These are phyloP conservation scores for Tylopilus sp. DNA, from an alignment of 768 basidiomycete genomes.

Conservation along the genomic window DNA sequence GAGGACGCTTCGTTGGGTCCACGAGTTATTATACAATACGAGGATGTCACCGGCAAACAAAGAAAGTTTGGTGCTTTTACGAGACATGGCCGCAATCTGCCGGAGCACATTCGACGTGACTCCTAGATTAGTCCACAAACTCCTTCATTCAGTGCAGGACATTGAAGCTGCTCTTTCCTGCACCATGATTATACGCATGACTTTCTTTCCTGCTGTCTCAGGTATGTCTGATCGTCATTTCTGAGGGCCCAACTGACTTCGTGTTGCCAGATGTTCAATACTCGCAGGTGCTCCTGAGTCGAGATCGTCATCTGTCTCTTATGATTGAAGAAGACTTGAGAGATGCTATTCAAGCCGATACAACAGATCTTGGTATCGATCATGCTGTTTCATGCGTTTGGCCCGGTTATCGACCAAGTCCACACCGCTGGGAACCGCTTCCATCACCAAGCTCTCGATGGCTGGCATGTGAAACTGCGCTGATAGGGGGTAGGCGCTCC, in stretches of 20 bases:
- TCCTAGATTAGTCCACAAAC: background rate
- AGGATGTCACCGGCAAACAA: constrained; percentile 4
- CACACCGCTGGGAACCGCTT: constrained; percentile 16
- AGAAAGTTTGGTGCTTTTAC: constrained; percentile 23
- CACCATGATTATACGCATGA: constrained; percentile 27
- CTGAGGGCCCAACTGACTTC: background rate
- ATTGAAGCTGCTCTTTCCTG: constrained; percentile 23
- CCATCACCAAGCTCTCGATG: constrained; percentile 18
- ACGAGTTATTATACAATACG: constrained; percentile 27
- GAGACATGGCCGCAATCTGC: constrained; percentile 39
- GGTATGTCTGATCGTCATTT: background rate
- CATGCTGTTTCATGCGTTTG: constrained; percentile 19
- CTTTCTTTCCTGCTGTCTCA: constrained; percentile 7
- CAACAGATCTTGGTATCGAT: constrained; percentile 11
- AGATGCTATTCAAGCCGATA: background rate
- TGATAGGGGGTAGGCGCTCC: constrained; percentile 4
- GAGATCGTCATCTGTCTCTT: constrained; percentile 30
- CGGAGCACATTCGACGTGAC: constrained; percentile 33
- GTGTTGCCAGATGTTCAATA: background rate
- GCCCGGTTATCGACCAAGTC: constrained; percentile 23
- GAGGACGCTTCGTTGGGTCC: constrained; percentile 36
- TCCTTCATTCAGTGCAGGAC: constrained; percentile 22
- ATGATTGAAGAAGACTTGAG: constrained; percentile 15
- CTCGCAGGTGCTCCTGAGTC: constrained; percentile 22
- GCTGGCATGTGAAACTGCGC: constrained; percentile 19